Percentiles rank a stretch among this genome's conserved stretches.
Conservation (phyloP, 78 protist species). For the Isochrysis galbana region DNA sequence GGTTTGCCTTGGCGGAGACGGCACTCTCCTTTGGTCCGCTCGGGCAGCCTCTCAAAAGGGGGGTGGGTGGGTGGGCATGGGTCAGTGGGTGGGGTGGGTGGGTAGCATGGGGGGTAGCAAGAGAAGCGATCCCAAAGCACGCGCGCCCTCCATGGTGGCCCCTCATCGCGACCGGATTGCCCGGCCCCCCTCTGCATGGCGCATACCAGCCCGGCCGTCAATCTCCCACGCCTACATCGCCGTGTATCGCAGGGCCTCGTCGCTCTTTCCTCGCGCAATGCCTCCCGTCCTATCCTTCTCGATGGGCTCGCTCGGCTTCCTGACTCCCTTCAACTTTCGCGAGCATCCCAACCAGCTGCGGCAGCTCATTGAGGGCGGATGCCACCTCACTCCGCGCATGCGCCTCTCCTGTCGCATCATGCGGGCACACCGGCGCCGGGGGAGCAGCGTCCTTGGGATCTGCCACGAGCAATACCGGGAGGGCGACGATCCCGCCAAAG, state of each 20-base stretch:
- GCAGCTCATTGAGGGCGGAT: not conserved
- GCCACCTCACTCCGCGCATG: not conserved
- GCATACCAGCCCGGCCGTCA: no score
- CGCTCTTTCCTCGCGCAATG: conserved; percentile 66
- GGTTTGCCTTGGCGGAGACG: conserved; percentile 90
- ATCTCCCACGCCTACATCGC: no score
- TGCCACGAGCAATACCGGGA: no score
- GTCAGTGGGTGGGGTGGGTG: no score
- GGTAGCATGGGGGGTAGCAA: no score
- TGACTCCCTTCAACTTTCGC: conserved; percentile 69
- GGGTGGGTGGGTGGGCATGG: not conserved
- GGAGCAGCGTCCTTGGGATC: no score
- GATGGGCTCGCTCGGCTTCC: conserved; percentile 86
- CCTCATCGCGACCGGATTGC: no score
- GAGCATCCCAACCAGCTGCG: not conserved
- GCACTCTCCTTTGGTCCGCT: conserved; percentile 80
- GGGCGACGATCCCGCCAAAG: not conserved
- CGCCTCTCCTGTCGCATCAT: not conserved
- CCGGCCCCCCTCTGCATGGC: no score
- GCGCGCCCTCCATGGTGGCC: no score
- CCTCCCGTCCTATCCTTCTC: conserved; percentile 57
- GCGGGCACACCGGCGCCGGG: not conserved
- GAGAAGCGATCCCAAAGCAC: no score
- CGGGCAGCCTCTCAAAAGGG: conserved; percentile 60
- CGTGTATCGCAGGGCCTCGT: not conserved